Conservation (phyloP, 2,329 filamentous ascomycete genomes). For the Trichothecium sympodiale region DNA sequence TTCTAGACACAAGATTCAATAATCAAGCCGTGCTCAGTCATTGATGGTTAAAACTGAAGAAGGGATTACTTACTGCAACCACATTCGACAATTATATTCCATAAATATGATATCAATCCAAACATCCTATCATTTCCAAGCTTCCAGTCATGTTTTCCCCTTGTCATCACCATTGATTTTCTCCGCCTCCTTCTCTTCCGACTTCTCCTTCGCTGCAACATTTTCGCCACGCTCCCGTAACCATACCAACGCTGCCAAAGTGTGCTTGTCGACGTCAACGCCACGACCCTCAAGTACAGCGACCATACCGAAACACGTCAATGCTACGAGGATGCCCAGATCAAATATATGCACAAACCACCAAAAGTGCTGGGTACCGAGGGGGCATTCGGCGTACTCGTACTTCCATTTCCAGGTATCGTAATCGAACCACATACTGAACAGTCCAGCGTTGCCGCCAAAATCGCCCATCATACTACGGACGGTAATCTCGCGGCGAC, state of each 20-base stretch:
- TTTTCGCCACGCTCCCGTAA: not conserved
- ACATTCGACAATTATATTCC: too few relatives aligned
- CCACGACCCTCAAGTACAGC: constrained; percentile 16
- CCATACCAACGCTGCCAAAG: not conserved
- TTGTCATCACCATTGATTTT: too few relatives aligned
- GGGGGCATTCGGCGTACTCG: constrained; percentile 65
- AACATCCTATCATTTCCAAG: too few relatives aligned
- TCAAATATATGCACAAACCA: constrained; percentile 78
- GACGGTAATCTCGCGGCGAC: constrained; percentile 81
- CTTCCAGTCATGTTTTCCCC: too few relatives aligned
- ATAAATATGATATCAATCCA: too few relatives aligned
- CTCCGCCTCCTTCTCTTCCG: too few relatives aligned
- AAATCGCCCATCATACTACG: constrained; percentile 98
- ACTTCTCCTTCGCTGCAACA: too few relatives aligned
- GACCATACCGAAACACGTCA: constrained; percentile 14
- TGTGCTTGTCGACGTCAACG: constrained; percentile 20
- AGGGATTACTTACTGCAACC: too few relatives aligned
- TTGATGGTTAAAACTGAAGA: too few relatives aligned
- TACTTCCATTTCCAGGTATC: constrained; percentile 65
- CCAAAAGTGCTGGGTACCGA: constrained; percentile 88
- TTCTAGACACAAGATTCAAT: too few relatives aligned
- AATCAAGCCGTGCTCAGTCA: too few relatives aligned
- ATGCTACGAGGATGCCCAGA: constrained; percentile 27
- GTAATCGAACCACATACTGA: constrained; percentile 83
- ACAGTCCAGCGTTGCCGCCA: constrained; percentile 78